Evolutionary conservation across 805 yeast species (phyloP).

Genomic region (Peterozyma toletana): DNA sequence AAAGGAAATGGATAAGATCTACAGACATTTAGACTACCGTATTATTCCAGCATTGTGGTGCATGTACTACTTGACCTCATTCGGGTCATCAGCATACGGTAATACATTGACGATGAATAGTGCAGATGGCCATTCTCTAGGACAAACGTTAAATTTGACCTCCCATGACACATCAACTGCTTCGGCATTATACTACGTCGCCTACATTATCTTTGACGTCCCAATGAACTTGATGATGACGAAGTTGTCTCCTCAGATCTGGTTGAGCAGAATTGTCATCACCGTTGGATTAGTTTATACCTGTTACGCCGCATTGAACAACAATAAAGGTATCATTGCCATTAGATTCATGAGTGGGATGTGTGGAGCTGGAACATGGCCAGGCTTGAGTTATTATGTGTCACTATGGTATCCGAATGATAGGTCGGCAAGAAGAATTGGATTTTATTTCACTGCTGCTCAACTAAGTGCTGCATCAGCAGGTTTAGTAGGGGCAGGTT

Average conservation of each 20-base stretch:
- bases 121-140: slow-evolving; percentile 52
- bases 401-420: slow-evolving; percentile 82
- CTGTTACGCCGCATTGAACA: slow-evolving; percentile 60
- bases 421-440: slow-evolving; percentile 70
- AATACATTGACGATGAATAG: slow-evolving; percentile 74
- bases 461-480: slow-evolving; percentile 88
- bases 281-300: slow-evolving; percentile 73
- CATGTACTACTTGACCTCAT: slow-evolving; percentile 70
- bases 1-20: slow-evolving; percentile 41
- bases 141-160: slow-evolving; percentile 40
- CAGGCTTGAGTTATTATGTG: slow-evolving; percentile 79
- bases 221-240: slow-evolving; percentile 88
- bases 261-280: slow-evolving; percentile 74
- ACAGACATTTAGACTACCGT: slow-evolving; percentile 58
- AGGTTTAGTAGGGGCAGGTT: slow-evolving; percentile 82
- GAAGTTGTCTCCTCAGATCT: slow-evolving; percentile 72
- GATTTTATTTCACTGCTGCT: slow-evolving; percentile 88
- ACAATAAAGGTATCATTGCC: slow-evolving; percentile 58
- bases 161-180: slow-evolving; percentile 63
- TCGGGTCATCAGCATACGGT: slow-evolving; percentile 73
- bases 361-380: slow-evolving; percentile 87
- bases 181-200: slow-evolving; percentile 76
- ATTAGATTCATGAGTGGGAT: slow-evolving; percentile 66
- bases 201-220: slow-evolving; percentile 75
- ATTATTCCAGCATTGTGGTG: slow-evolving; percentile 82